These are phyloP conservation scores for Phytophthora kernoviae DNA, from an alignment of 352 stramenopile species.

Conservation along the genomic window DNA sequence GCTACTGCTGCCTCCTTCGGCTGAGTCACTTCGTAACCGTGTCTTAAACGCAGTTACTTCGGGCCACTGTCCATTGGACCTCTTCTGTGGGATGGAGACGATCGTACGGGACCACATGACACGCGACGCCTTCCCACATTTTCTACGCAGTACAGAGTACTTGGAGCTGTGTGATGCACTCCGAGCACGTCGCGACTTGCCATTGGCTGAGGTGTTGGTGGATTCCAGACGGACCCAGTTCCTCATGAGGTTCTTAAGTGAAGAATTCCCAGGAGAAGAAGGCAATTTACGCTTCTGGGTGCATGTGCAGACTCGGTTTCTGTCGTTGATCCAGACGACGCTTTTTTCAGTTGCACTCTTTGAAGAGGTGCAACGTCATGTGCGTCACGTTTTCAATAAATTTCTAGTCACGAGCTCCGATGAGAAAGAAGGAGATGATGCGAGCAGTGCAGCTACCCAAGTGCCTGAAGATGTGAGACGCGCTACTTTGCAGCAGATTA, in stretches of 20 bases:
- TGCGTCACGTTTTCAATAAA: slow-evolving; percentile 69
- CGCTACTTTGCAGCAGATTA: slow-evolving; percentile 67
- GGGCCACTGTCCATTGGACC: slow-evolving; percentile 45
- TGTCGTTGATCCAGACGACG: slow-evolving; percentile 67
- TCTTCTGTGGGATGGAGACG: slow-evolving; percentile 68
- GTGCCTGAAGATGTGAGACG: slow-evolving; percentile 60
- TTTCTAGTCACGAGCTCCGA: slow-evolving; percentile 52
- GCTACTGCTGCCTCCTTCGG: slow-evolving; percentile 22
- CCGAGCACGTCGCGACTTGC: slow-evolving; percentile 54
- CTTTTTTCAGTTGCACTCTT: slow-evolving; percentile 75
- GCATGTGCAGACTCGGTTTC: slow-evolving; percentile 72
- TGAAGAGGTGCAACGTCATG: slow-evolving; percentile 68
- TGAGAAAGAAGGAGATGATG: slow-evolving; percentile 9
- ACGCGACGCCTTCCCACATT: slow-evolving; percentile 55
- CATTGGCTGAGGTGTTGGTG: slow-evolving; percentile 70
- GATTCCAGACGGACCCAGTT: slow-evolving; percentile 58
- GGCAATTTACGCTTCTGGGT: slow-evolving; percentile 78
- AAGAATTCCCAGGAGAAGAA: slow-evolving; percentile 30
- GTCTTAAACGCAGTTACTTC: slow-evolving; percentile 35
- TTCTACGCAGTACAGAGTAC: slow-evolving; percentile 55
- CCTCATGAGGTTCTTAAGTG: slow-evolving; percentile 54
- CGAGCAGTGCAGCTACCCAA: slow-evolving; percentile 28
- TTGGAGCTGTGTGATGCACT: slow-evolving; percentile 56
- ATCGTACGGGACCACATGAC: slow-evolving; percentile 54
- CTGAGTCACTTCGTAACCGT: slow-evolving; percentile 34